Base-by-base conservation (phyloP, 108 stramenopile species). In the Skeletonema grethae region DNA sequence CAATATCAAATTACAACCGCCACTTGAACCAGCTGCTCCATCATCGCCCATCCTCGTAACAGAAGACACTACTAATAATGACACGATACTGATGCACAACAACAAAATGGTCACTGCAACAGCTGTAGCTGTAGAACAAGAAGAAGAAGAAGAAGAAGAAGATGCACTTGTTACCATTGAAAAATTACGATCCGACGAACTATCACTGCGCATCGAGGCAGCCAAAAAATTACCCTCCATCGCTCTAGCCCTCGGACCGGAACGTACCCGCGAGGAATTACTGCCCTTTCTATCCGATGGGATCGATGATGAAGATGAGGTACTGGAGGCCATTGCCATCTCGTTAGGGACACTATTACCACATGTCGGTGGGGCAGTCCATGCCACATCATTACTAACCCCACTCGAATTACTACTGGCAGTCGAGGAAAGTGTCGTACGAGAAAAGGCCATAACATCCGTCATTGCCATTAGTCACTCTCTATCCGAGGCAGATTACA, bases 341-440 rank as follows among this genome's bases (percentile, higher is more conserved):
- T 88, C 88, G 9, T 65, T 95, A 12, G 85, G 90, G 3, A 79
- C 86, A 15, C 70, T 95, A 65, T 65, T 91, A 6, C 75, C 80
- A 0, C 74, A 84, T 53, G 90, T 93, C 6, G 94, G 94, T n/a
- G 90, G 90, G 2, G 38, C 73, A 8, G 63, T 48, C 9, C 73
- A 88, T 61, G 86, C 84, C 2, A 61, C 84, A 22, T 65, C 70
- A 18, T 77, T 99, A 38, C 72, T 99, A 35, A 86, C 70, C 46
- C 96, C 97, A 7, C 80, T 99, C 45, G 96, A 98, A 75, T 63
- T 87, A 16, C 90, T 99, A 11, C 72, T 96, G 63, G 90, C 92
- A 3, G 97, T 96, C 61, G 95, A 93, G 66, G 91, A 95, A 64
- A 78, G 31, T 57, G 67, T 79, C 8, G 90, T 92, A 4, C 83